phyloP scores from a whole-genome alignment of 2,329 filamentous ascomycete species.

The Xylariomycetidae sp. region DNA sequence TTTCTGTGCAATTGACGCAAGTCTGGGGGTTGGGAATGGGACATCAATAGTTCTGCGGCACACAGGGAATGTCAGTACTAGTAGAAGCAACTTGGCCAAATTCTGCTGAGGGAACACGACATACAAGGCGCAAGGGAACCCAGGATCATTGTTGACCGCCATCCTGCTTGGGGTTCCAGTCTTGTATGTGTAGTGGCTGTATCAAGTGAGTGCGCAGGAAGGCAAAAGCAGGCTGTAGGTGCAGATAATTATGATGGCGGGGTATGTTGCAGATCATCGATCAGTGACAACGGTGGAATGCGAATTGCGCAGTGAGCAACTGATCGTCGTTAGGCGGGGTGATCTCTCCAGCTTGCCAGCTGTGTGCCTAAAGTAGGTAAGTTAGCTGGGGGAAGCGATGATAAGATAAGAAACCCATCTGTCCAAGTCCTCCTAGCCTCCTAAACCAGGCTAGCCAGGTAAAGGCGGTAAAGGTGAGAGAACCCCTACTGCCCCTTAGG shows the following conservation, averaged over 20 bases:
- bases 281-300: slow-evolving; percentile 6
- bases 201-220: not conserved
- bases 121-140: slow-evolving; percentile 60
- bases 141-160: slow-evolving; percentile 34
- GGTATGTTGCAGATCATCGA: too few relatives aligned
- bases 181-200: not conserved
- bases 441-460: too few relatives aligned
- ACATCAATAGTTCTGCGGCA: slow-evolving; percentile 60
- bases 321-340: slow-evolving; percentile 1
- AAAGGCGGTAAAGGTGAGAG: too few relatives aligned
- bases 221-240: too few relatives aligned
- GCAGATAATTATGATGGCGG: too few relatives aligned
- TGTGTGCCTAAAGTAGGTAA: too few relatives aligned
- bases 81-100: slow-evolving; percentile 6
- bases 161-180: slow-evolving; percentile 24
- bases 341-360: too few relatives aligned
- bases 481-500: too few relatives aligned
- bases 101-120: slow-evolving; percentile 20
- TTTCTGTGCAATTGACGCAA: slow-evolving; percentile 69
- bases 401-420: too few relatives aligned
- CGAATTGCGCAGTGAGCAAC: slow-evolving; percentile 14
- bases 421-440: too few relatives aligned
- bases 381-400: too few relatives aligned
- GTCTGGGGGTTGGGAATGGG: slow-evolving; percentile 73
- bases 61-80: slow-evolving; percentile 19